Evolutionary conservation across 169 alveolate genomes (phyloP).

Genomic region (Babesia microti): DNA sequence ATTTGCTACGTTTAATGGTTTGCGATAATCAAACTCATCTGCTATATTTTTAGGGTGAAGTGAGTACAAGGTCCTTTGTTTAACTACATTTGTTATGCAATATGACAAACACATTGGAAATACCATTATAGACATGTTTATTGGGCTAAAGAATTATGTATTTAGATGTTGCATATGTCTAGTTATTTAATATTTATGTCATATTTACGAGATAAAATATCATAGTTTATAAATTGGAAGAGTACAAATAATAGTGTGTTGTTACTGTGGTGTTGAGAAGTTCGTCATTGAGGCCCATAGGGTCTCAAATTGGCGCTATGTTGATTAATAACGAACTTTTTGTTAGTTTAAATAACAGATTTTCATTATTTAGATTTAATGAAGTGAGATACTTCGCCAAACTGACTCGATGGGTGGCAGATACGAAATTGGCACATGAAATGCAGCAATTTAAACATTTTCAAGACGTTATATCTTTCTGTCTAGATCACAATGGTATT

Average conservation of each 20-base stretch:
- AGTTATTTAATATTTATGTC: too few relatives aligned
- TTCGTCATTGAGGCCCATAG: background rate
- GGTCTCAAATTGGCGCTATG: background rate
- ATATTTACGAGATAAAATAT: too few relatives aligned
- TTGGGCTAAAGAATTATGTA: too few relatives aligned
- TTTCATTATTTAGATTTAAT: background rate
- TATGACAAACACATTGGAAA: too few relatives aligned
- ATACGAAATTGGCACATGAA: constrained; percentile 36
- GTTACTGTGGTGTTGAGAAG: background rate
- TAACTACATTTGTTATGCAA: too few relatives aligned
- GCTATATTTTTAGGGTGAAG: background rate
- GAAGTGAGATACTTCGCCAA: constrained; percentile 10
- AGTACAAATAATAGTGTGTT: too few relatives aligned
- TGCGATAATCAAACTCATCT: constrained; percentile 12
- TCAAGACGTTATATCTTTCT: constrained; percentile 37
- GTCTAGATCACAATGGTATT: constrained; percentile 35
- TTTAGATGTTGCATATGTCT: too few relatives aligned
- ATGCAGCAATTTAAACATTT: constrained; percentile 39
- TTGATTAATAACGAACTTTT: background rate
- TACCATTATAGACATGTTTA: too few relatives aligned
- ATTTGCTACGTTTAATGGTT: constrained; percentile 37
- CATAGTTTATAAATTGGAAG: too few relatives aligned
- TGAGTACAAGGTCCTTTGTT: too few relatives aligned
- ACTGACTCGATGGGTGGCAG: constrained; percentile 43
- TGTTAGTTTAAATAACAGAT: background rate